A percentile compares a stretch with the other conserved stretches of the same genome.
Conservation (phyloP, 306 rosid genomes). For the Psophocarpus tetragonolobus region DNA sequence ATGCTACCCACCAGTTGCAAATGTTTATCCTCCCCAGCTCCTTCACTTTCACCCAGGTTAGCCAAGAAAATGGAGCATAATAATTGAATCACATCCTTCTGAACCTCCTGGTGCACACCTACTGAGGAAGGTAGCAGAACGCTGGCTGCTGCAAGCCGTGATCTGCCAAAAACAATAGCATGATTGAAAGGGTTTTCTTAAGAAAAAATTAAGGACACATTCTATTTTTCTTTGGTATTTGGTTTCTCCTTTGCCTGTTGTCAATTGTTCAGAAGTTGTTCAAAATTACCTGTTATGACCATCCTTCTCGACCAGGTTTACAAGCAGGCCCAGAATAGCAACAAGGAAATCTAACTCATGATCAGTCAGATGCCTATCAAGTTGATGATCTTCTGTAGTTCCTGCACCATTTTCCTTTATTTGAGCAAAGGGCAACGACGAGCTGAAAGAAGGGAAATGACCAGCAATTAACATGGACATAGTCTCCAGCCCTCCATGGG, state of each 20-base stretch:
- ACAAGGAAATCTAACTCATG: conserved; percentile 94
- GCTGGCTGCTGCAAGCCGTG: conserved; percentile 57
- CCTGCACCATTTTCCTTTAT: conserved; percentile 44
- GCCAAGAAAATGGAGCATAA: conserved; percentile 94
- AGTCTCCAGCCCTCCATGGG: conserved; percentile 83
- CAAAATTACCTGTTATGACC: conserved; percentile 75
- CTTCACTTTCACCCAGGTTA: conserved; percentile 80
- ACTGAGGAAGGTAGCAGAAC: conserved; percentile 43
- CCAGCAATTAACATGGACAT: conserved; percentile 86
- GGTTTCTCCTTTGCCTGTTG: background rate
- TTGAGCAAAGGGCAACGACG: conserved; percentile 49
- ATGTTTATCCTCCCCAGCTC: conserved; percentile 60
- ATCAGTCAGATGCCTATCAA: conserved; percentile 70
- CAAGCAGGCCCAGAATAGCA: conserved; percentile 94
- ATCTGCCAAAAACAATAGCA: conserved; percentile 30
- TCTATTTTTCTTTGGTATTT: background rate
- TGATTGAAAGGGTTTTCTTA: background rate
- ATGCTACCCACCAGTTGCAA: conserved; percentile 56
- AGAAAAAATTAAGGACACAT: background rate
- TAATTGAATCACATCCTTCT: conserved; percentile 53
- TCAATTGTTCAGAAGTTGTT: conserved; percentile 15
- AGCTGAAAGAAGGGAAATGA: conserved; percentile 83
- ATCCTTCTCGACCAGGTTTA: conserved; percentile 94
- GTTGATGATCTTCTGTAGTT: conserved; percentile 43
- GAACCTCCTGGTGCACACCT: conserved; percentile 55